phyloP scores from a whole-genome alignment of 306 rosid species.

The Geum urbanum region DNA sequence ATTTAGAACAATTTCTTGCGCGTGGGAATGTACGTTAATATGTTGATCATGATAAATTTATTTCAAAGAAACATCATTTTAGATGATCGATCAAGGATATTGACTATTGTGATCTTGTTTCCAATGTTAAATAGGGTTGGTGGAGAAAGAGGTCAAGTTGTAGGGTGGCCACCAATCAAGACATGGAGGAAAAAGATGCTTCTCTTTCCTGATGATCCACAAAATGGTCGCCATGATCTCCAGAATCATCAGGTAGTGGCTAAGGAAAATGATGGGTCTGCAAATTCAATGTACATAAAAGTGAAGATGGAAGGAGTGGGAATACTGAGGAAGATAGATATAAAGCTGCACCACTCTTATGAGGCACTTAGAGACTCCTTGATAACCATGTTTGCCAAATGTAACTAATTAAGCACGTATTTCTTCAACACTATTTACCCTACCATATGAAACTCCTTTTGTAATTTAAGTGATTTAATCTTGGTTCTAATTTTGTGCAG shows the following conservation, averaged over 20 bases:
- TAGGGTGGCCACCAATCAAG: constrained; percentile 94
- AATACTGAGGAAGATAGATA: constrained; percentile 62
- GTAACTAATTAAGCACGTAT: constrained; percentile 30
- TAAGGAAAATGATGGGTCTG: constrained; percentile 28
- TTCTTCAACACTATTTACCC: not conserved
- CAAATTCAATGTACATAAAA: constrained; percentile 47
- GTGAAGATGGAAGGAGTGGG: constrained; percentile 86
- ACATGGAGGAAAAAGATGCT: constrained; percentile 66
- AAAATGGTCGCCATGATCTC: not conserved
- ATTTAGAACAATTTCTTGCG: not conserved
- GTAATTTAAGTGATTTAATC: not conserved
- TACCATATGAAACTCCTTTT: not conserved
- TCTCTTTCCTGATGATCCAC: constrained; percentile 4
- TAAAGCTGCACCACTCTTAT: constrained; percentile 48
- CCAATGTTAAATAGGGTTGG: constrained; percentile 22
- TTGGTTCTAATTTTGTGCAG: constrained; percentile 22
- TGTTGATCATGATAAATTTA: not conserved
- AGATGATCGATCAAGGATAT: not conserved
- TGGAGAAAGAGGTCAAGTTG: constrained; percentile 37
- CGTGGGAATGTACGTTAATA: not conserved
- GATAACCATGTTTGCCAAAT: constrained; percentile 52
- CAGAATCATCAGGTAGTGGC: constrained; percentile 17
- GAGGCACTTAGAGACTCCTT: constrained; percentile 46
- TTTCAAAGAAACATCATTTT: not conserved
- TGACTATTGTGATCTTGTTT: not conserved